Conservation (phyloP, 768 basidiomycete species). For the Coprinopsis cinerea region DNA sequence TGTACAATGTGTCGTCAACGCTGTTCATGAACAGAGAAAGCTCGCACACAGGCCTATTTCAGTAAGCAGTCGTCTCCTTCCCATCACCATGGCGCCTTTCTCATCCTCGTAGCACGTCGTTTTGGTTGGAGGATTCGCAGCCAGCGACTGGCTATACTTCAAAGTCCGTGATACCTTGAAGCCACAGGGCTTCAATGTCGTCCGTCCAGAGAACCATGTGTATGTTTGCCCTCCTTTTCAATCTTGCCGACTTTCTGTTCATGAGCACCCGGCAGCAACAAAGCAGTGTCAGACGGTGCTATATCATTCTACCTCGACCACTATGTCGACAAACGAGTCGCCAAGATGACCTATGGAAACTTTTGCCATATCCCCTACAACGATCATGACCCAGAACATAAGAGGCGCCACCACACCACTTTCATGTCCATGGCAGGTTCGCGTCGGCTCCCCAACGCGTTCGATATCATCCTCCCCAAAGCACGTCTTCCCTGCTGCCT, state of each 20-base stretch:
- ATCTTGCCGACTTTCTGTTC: too few species aligned
- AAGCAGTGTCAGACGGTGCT: constrained; percentile 42
- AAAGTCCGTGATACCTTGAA: constrained; percentile 31
- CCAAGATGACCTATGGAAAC: constrained; percentile 36
- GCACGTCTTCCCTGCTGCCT: too few species aligned
- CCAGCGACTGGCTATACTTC: constrained; percentile 41
- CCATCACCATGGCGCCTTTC: background rate
- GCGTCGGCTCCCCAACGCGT: background rate
- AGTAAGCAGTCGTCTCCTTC: constrained; percentile 3
- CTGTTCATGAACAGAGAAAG: constrained; percentile 12
- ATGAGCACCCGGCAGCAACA: constrained; percentile 24
- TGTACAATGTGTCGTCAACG: constrained; percentile 16
- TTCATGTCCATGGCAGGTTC: background rate
- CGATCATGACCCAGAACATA: background rate
- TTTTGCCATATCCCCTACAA: background rate
- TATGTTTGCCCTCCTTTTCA: constrained; percentile 18
- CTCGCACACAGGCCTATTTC: constrained; percentile 10
- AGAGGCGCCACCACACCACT: background rate
- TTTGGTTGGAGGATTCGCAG: constrained; percentile 50
- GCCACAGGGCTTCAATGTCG: constrained; percentile 28
- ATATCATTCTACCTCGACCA: constrained; percentile 30
- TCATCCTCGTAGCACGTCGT: constrained; percentile 25
- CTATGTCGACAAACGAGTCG: constrained; percentile 35
- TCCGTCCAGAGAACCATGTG: constrained; percentile 45
- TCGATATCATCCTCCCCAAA: background rate